Conservation (phyloP, 2,329 filamentous ascomycete species). For the Dothistroma septosporum region DNA sequence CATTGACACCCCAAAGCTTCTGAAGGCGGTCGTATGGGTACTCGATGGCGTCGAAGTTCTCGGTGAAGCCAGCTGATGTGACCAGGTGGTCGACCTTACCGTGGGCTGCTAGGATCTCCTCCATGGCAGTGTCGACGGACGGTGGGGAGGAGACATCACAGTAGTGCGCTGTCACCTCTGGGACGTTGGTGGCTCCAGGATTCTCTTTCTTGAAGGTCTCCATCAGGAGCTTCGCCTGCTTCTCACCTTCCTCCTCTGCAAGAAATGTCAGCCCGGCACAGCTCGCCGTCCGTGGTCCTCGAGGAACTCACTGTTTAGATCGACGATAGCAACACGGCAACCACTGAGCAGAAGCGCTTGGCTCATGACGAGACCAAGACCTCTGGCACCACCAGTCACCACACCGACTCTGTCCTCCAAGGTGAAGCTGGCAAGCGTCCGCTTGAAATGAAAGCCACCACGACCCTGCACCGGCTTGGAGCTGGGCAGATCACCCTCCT, state of each 20-base stretch:
- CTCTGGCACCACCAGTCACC: constrained; percentile 85
- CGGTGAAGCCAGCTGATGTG: constrained; percentile 93
- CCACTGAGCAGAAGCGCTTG: constrained; percentile 87
- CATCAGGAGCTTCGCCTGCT: constrained; percentile 69
- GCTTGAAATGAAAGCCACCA: constrained; percentile 76
- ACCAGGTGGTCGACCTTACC: constrained; percentile 87
- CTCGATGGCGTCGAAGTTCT: constrained; percentile 87
- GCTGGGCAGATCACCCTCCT: constrained; percentile 70
- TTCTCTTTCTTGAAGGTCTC: constrained; percentile 75
- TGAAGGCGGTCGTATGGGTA: constrained; percentile 89
- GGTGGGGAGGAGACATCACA: constrained; percentile 78
- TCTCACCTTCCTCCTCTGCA: constrained; percentile 75
- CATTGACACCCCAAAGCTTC: constrained; percentile 92
- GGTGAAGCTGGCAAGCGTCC: constrained; percentile 80
- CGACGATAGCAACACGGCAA: constrained; percentile 84
- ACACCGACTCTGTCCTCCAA: constrained; percentile 78
- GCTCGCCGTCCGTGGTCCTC: too few relatives aligned
- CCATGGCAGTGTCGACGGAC: constrained; percentile 70
- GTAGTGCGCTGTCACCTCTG: constrained; percentile 84
- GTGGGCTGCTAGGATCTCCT: constrained; percentile 64
- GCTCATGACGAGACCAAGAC: constrained; percentile 86
- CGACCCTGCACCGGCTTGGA: constrained; percentile 68
- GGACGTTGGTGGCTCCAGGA: constrained; percentile 67
- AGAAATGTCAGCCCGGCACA: constrained; percentile 3
- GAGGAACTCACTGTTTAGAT: constrained; percentile 76